Evolutionary conservation across 2,329 filamentous ascomycete species (phyloP), one percentile per base, ranked within the genome.

Genomic region (Fusarium buxicola): DNA sequence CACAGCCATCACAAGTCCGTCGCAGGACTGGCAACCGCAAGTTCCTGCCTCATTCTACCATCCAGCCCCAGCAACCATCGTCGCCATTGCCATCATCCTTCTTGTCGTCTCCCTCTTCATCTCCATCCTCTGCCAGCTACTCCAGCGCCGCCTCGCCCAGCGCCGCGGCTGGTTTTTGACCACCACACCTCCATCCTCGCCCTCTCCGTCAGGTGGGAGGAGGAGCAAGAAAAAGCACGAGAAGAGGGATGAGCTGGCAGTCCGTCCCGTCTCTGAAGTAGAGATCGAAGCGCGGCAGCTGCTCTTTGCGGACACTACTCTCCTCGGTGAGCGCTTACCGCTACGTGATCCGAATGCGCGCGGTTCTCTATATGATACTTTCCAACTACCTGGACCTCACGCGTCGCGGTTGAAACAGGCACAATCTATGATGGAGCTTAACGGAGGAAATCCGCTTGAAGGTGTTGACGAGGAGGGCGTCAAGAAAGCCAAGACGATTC

Each of bases 341-440:
- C 56, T 71, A 24, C 47, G 41, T 21, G 43, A 62, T 48, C 40
- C 63, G 4, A 49, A 60, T 39, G 35, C 49, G 8, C 67, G 60
- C 4, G 60, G 55, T 8, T 70, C 69, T 16, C 30, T 71, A 3
- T 71, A 71, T 27, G 41, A 71, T 57, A 71, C 69, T 32, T 71
- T 71, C 35, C 68, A 71, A 24, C 36, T 66, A 10, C 62, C 68
- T 24, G 53, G 24, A 7, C 58, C 67, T n/a, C 65, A 69, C 9
- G 41, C 60, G 9, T 59, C 55, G 13, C 58, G 58, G 7, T 46
- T 71, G 11, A 70, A 71, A 36, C 49, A 46, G 25, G 65, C 66
- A 5, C 60, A 40, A 21, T 71, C 69, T 4, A 69, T 69, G 69
- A 71, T 69, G 69, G 69, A 69, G 30, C 45, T 71, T 2, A 69